These are phyloP conservation scores for Erysiphe pulchra DNA, from an alignment of 2,329 filamentous ascomycete genomes.

Conservation along the genomic window DNA sequence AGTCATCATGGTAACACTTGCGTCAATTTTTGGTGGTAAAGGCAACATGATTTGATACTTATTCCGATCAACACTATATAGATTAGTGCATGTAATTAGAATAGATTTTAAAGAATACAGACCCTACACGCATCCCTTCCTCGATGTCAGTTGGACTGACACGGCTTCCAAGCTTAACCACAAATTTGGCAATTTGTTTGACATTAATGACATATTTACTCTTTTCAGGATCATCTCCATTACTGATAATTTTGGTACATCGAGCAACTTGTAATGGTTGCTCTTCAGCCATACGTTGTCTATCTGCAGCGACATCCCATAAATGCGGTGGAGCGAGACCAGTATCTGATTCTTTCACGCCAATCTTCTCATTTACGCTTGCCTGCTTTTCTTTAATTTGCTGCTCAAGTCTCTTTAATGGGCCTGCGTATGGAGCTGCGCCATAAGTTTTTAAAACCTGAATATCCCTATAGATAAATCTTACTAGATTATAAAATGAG, in stretches of 20 bases:
- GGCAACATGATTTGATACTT: conserved; percentile 98
- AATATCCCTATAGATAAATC: conserved; percentile 46
- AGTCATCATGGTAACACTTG: conserved; percentile 94
- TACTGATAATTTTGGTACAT: conserved; percentile 97
- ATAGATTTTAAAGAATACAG: conserved; percentile 10
- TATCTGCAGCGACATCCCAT: conserved; percentile 94
- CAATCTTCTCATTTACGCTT: conserved; percentile 97
- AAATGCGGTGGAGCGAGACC: conserved; percentile 93
- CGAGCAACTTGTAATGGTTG: conserved; percentile 91
- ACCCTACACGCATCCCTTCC: conserved; percentile 92
- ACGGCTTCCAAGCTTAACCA: conserved; percentile 88
- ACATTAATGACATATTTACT: conserved; percentile 99
- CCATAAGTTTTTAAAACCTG: conserved; percentile 98
- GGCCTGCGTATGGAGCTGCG: conserved; percentile 78
- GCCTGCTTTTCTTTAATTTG: conserved; percentile 98
- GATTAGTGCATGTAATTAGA: conserved; percentile 3
- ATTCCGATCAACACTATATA: conserved; percentile 59
- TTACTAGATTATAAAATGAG: too few relatives aligned
- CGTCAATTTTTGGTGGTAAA: conserved; percentile 93
- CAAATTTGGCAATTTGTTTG: conserved; percentile 98
- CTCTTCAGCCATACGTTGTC: conserved; percentile 96
- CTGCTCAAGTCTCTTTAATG: conserved; percentile 92
- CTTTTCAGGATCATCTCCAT: conserved; percentile 88
- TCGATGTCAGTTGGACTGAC: conserved; percentile 98
- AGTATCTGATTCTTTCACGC: conserved; percentile 89